Evolutionary conservation across 192 early-diverging fungal genomes (phyloP).

Genomic region (Backusella macrospora): DNA sequence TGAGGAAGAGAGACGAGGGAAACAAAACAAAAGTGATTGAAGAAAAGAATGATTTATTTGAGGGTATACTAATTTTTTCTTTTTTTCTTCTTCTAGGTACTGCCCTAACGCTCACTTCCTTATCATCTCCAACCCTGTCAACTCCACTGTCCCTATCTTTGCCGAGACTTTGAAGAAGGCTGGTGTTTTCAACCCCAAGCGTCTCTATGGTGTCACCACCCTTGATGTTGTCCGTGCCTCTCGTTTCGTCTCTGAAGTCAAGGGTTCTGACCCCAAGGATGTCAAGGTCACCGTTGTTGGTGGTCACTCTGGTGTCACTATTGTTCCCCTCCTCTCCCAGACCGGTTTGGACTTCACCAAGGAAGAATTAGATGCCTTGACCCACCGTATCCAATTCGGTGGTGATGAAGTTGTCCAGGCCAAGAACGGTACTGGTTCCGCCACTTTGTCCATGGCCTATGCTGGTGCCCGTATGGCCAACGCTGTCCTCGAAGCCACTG

Average conservation of each 20-base stretch:
- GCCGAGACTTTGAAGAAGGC: conserved; percentile 86
- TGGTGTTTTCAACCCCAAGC: conserved; percentile 84
- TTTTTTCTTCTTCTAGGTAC: conserved; percentile 16
- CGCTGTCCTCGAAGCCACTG: conserved; percentile 81
- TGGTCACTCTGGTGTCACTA: conserved; percentile 98
- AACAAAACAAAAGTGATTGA: background rate
- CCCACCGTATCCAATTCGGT: conserved; percentile 98
- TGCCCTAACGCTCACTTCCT: conserved; percentile 34
- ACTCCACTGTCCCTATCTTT: conserved; percentile 96
- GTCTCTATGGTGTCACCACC: conserved; percentile 96
- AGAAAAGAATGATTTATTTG: background rate
- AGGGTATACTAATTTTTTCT: background rate
- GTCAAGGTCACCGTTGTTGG: conserved; percentile 89
- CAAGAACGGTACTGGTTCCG: conserved; percentile 94
- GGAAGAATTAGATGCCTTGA: conserved; percentile 87
- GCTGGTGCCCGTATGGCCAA: conserved; percentile 92
- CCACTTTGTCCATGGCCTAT: conserved; percentile 89
- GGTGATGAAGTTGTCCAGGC: conserved; percentile 99
- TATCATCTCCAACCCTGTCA: conserved; percentile 96
- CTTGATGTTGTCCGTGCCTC: conserved; percentile 97
- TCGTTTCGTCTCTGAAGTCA: conserved; percentile 88
- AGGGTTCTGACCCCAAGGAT: conserved; percentile 66
- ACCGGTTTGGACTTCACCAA: conserved; percentile 68
- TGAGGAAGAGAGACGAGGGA: background rate
- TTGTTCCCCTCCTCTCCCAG: conserved; percentile 94